Evolutionary conservation across 2,329 filamentous ascomycete species (phyloP).

Genomic region (Dryadomyces sulphureus): DNA sequence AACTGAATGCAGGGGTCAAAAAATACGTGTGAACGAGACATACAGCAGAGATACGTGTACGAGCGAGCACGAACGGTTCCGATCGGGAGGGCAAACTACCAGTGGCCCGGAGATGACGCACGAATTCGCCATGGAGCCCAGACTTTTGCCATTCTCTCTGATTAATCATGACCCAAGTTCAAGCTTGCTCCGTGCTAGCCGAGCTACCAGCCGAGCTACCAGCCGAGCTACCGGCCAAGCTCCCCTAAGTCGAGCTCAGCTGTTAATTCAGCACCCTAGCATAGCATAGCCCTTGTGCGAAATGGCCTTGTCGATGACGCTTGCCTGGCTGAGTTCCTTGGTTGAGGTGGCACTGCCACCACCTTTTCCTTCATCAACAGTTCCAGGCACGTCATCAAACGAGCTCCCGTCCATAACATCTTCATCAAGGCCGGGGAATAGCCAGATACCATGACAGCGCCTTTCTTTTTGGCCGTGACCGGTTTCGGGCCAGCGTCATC

Average conservation of each 20-base stretch:
- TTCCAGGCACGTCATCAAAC: constrained; percentile 18
- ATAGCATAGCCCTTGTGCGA: constrained; percentile 39
- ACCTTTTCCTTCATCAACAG: constrained; percentile 18
- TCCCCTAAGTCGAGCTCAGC: neutral
- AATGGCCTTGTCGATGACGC: constrained; percentile 38
- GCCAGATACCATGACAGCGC: constrained; percentile 35
- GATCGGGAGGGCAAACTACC: no score
- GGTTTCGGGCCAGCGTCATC: constrained; percentile 32
- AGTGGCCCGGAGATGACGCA: no score
- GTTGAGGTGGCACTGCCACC: constrained; percentile 25
- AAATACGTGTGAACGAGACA: no score
- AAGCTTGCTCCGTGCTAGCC: no score
- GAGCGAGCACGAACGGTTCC: no score
- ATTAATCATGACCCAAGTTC: no score
- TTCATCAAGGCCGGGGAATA: constrained; percentile 44
- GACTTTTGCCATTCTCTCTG: no score
- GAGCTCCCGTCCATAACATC: constrained; percentile 36
- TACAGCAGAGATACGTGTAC: neutral
- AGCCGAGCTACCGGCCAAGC: neutral
- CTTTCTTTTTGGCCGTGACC: constrained; percentile 25
- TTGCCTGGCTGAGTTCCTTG: no score
- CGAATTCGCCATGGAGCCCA: no score
- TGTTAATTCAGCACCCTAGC: constrained; percentile 39
- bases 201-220: no score
- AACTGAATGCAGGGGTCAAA: no score